Evolutionary conservation across 495 filamentous ascomycete genomes (phyloP).

Genomic region (Aspergillus egyptiacus): DNA sequence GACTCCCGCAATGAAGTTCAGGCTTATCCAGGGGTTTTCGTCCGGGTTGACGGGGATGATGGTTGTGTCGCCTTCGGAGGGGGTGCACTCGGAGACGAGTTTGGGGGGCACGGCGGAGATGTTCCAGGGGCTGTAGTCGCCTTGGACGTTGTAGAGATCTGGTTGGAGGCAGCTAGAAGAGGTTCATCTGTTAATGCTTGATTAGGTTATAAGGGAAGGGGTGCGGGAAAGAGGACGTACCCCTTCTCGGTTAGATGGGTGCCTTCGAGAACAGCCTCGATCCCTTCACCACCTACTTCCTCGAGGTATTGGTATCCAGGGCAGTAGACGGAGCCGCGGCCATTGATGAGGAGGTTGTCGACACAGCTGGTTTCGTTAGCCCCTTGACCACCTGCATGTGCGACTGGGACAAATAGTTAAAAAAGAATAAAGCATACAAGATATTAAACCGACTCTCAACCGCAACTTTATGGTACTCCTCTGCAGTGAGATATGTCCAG

Average conservation of each 20-base stretch:
- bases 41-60: conserved; percentile 30
- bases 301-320: conserved; percentile 33
- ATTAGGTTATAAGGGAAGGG: background rate
- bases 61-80: conserved; percentile 27
- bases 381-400: too few relatives aligned
- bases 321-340: conserved; percentile 47
- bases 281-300: conserved; percentile 19
- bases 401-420: background rate
- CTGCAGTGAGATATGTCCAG: conserved; percentile 46
- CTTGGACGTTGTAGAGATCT: conserved; percentile 7
- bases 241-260: conserved; percentile 45
- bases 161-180: conserved; percentile 9
- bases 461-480: conserved; percentile 35
- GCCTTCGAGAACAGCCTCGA: conserved; percentile 28
- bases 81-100: conserved; percentile 32
- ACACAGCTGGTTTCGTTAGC: conserved; percentile 26
- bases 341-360: conserved; percentile 49
- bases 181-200: background rate
- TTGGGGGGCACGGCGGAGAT: conserved; percentile 30
- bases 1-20: conserved; percentile 44
- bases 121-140: conserved; percentile 5
- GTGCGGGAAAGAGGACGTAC: conserved; percentile 22
- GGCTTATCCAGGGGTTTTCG: conserved; percentile 35
- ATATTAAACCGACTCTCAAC: conserved; percentile 32
- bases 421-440: conserved; percentile 22